Evolutionary conservation across 108 stramenopile species (phyloP), one percentile per base, ranked within the genome.

Genomic region (Discostella pseudostelligera): DNA sequence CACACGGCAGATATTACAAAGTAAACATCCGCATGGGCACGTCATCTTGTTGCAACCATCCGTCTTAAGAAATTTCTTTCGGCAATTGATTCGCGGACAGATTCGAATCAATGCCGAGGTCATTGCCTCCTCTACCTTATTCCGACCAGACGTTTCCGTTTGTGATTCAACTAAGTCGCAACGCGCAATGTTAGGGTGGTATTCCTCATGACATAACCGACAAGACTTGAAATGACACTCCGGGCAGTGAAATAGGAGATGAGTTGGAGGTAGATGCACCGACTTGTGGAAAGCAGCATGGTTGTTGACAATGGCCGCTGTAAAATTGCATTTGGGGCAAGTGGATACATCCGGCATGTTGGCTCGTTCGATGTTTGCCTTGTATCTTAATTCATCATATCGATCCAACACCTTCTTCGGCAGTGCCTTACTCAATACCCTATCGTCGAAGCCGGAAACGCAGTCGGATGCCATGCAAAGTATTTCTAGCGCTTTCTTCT

Each of bases 21-120:
- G 69, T 21, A 65, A 64, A 3, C 61, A 59, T 24, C 90, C 88
- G 61, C 96, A 96, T 32, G 80, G 65, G 65, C 93, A 90, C 16
- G 81, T 88, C 83, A 96, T 93, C 62, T 92, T 91, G 76, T 90
- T 92, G 74, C 95, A 90, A 2, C 89, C 92, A 46, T 81, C 77
- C 8, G 21, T 53, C 47, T 92, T 95, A 39, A 87, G 58, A 60
- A 93, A 89, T 46, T 76, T 66, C 62, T 88, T 83, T 16, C 78
- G 69, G 63, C 96, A 96, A 14, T 69, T 59, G 24, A 65, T 63
- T 26, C 76, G 65, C 9, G 92, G 94, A 62, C 96, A 97, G 4
- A 43, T 67, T 7, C 96, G 76, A 39, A 97, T 82, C 48, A 81
- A 77, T 32, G 96, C 92, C 36, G 84, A 40, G 8, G 84, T 80